Evolutionary conservation across 2,329 filamentous ascomycete species (phyloP).

Genomic region (Venturiaceae sp.): DNA sequence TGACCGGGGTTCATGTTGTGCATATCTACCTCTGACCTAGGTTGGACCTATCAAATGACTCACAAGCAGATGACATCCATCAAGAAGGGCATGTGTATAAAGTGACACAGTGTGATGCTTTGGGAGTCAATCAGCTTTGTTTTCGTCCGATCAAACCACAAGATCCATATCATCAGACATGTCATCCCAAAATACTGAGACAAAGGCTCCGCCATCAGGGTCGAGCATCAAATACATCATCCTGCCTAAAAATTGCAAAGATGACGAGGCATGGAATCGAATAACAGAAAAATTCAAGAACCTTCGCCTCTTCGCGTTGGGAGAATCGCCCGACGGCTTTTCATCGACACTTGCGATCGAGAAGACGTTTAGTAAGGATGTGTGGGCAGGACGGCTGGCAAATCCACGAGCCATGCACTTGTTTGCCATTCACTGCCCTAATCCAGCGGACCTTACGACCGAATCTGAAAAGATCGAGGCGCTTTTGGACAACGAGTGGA

Average conservation of each 20-base stretch:
- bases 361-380: conserved; percentile 11
- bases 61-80: background rate
- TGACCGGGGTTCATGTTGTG: background rate
- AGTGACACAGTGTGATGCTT: background rate
- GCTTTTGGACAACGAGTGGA: conserved; percentile 3
- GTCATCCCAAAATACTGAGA: background rate
- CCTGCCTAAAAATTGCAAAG: background rate
- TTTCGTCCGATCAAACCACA: background rate
- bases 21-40: background rate
- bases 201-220: background rate
- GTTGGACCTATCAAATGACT: background rate
- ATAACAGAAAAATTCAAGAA: conserved; percentile 6
- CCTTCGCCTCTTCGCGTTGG: conserved; percentile 18
- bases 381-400: conserved; percentile 13
- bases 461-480: background rate
- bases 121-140: background rate
- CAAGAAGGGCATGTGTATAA: background rate
- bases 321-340: conserved; percentile 19
- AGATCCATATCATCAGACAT: background rate
- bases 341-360: conserved; percentile 19
- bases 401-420: conserved; percentile 17
- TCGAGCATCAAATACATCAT: background rate
- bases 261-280: background rate
- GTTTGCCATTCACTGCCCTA: conserved; percentile 10
- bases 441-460: background rate